These are phyloP conservation scores for Pyrus communis DNA, from an alignment of 306 rosid species.

Conservation along the genomic window DNA sequence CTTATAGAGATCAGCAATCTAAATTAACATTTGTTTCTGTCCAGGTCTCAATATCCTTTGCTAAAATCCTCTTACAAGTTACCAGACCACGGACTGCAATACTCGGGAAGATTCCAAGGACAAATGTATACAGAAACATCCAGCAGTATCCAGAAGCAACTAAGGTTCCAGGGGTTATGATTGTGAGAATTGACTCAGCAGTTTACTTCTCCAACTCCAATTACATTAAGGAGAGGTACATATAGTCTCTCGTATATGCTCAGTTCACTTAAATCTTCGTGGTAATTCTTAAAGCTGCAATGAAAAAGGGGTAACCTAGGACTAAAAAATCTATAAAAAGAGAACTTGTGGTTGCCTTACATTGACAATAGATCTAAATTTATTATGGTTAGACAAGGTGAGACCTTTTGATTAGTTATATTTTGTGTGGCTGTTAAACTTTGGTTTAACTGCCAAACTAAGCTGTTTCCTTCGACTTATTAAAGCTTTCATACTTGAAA, in stretches of 20 bases:
- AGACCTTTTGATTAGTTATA: background rate
- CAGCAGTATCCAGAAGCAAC: constrained; percentile 86
- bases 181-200: constrained; percentile 91
- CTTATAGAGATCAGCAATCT: constrained; percentile 6
- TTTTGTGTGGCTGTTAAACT: background rate
- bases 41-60: constrained; percentile 85
- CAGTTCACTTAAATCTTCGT: background rate
- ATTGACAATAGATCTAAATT: background rate
- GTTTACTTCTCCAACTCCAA: constrained; percentile 92
- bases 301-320: background rate
- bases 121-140: constrained; percentile 80
- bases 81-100: constrained; percentile 89
- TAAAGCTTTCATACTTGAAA: constrained; percentile 1
- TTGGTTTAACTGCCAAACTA: background rate
- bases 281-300: background rate
- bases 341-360: background rate
- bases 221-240: constrained; percentile 82
- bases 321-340: background rate
- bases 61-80: constrained; percentile 87
- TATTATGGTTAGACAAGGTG: background rate
- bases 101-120: constrained; percentile 78
- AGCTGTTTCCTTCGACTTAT: background rate
- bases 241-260: constrained; percentile 11
- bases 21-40: constrained; percentile 1
- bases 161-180: constrained; percentile 65